phyloP scores from a whole-genome alignment of 1,284 basidiomycete species.

The Xerocomus cyaneibrunnescens region DNA sequence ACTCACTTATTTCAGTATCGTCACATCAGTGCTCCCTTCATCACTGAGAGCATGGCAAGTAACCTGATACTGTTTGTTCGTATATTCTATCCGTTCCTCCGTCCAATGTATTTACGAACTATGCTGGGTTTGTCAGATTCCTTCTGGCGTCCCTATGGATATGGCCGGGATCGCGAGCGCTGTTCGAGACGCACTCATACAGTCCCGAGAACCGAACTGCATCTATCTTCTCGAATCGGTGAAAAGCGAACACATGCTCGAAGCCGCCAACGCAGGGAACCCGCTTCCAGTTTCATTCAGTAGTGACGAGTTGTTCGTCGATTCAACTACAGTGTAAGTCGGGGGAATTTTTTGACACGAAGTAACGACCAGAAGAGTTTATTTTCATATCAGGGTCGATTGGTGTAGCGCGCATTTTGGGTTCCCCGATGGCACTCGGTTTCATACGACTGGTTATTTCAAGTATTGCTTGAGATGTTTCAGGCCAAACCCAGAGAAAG shows the following conservation, averaged over 20 bases:
- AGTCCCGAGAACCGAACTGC: slow-evolving; percentile 19
- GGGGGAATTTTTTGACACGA: no score
- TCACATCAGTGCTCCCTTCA: background rate
- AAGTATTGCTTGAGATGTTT: slow-evolving; percentile 34
- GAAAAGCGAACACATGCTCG: slow-evolving; percentile 31
- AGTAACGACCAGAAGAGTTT: background rate
- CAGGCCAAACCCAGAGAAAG: slow-evolving; percentile 28
- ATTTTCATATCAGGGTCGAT: slow-evolving; percentile 19
- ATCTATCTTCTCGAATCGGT: slow-evolving; percentile 30
- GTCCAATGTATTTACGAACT: background rate
- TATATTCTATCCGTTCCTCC: background rate
- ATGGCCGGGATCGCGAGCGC: slow-evolving; percentile 23
- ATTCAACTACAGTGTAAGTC: no score
- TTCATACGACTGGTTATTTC: slow-evolving; percentile 24
- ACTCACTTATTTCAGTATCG: slow-evolving; percentile 30
- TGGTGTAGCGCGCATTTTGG: slow-evolving; percentile 37
- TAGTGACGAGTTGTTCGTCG: slow-evolving; percentile 5
- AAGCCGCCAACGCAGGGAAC: slow-evolving; percentile 25
- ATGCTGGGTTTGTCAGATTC: slow-evolving; percentile 15
- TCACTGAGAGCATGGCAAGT: slow-evolving; percentile 3
- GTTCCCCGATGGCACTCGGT: slow-evolving; percentile 21
- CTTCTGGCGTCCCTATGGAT: slow-evolving; percentile 12
- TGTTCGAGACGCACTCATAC: slow-evolving; percentile 29
- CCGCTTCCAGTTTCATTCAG: slow-evolving; percentile 18
- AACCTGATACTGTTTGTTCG: slow-evolving; percentile 34